Percentiles rank a stretch among this genome's conserved stretches.
Conservation (phyloP, 1,284 basidiomycete species). For the Puccinia hordei region DNA sequence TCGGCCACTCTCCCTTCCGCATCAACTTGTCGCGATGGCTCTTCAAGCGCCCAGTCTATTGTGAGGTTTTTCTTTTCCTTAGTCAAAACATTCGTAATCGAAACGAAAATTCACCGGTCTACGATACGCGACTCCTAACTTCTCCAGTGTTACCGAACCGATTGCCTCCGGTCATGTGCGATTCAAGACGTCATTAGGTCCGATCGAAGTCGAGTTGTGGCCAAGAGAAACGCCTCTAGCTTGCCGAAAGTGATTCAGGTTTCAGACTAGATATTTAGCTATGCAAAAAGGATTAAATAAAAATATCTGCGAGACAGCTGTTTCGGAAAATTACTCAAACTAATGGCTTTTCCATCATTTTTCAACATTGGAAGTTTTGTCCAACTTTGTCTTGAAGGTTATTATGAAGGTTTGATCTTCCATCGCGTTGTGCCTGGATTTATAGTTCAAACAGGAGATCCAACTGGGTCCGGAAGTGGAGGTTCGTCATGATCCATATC, state of each 20-base stretch:
- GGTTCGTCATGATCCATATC: constrained; percentile 61
- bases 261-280: constrained; percentile 59
- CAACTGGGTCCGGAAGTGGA: constrained; percentile 83
- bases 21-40: not conserved
- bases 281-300: constrained; percentile 55
- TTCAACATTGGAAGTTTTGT: constrained; percentile 51
- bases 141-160: constrained; percentile 47
- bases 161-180: constrained; percentile 43
- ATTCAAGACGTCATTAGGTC: constrained; percentile 35
- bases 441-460: constrained; percentile 92
- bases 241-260: constrained; percentile 82
- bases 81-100: not conserved
- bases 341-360: constrained; percentile 34
- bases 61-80: not conserved
- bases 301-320: constrained; percentile 79
- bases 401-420: constrained; percentile 92
- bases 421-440: constrained; percentile 86
- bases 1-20: not conserved
- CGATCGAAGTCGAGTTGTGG: constrained; percentile 49
- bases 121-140: not conserved
- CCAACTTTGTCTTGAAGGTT: constrained; percentile 60
- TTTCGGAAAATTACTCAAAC: not conserved
- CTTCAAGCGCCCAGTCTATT: constrained; percentile 11
- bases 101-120: not conserved
- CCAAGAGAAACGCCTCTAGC: constrained; percentile 83